phyloP scores from a whole-genome alignment of 805 yeast species.

The Nakazawaea molendinolei region DNA sequence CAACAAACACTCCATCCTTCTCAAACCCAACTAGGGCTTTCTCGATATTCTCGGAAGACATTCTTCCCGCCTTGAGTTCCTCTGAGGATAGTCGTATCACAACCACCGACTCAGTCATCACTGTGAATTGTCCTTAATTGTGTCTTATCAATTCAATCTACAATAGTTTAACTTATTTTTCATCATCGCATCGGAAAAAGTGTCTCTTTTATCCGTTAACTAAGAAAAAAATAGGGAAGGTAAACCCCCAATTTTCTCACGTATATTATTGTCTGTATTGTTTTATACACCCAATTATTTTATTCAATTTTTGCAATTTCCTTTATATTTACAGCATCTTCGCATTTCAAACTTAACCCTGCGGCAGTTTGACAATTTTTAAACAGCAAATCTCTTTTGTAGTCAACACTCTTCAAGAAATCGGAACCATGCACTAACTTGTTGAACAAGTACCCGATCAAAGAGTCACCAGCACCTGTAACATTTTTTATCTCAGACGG shows the following conservation, averaged over 20 bases:
- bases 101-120: no score
- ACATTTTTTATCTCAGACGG: slow-evolving; percentile 47
- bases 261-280: no score
- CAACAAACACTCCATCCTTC: slow-evolving; percentile 7
- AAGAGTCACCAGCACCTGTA: slow-evolving; percentile 86
- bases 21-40: slow-evolving; percentile 9
- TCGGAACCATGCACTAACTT: slow-evolving; percentile 23
- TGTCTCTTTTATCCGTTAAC: no score
- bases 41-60: slow-evolving; percentile 5
- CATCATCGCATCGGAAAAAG: no score
- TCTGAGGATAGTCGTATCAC: no score
- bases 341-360: slow-evolving; percentile 17
- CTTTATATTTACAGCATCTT: slow-evolving; percentile 19
- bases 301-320: slow-evolving; percentile 11
- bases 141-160: no score
- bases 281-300: neutral
- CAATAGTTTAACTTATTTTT: no score
- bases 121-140: no score
- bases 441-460: slow-evolving; percentile 58
- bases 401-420: slow-evolving; percentile 7
- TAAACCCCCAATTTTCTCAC: no score
- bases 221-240: no score
- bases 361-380: slow-evolving; percentile 22
- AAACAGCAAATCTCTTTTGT: slow-evolving; percentile 17
- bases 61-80: slow-evolving; percentile 1